phyloP scores from a whole-genome alignment of 306 rosid species.

The Clitoria ternatea region DNA sequence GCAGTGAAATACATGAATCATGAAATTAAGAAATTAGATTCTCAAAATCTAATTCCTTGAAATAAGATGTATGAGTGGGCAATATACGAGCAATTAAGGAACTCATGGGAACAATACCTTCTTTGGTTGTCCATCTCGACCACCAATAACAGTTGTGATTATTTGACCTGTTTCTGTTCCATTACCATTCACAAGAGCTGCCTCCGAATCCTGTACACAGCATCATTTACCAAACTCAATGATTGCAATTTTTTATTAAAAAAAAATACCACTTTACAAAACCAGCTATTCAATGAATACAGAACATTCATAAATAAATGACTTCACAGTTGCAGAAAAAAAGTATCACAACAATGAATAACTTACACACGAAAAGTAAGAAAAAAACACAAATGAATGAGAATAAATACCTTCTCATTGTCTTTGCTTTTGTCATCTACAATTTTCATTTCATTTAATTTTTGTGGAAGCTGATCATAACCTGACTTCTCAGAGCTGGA shows the following conservation, averaged over 20 bases:
- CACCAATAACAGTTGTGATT: constrained; percentile 68
- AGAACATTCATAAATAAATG: background rate
- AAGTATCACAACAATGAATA: background rate
- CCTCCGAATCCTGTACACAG: constrained; percentile 61
- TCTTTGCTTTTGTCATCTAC: constrained; percentile 52
- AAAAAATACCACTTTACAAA: background rate
- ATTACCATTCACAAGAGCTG: constrained; percentile 60
- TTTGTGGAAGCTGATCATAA: constrained; percentile 69
- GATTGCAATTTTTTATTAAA: background rate
- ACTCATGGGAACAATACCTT: constrained; percentile 44
- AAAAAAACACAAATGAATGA: background rate
- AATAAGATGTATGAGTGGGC: background rate
- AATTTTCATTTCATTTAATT: constrained; percentile 67
- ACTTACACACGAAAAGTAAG: background rate
- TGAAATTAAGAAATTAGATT: background rate
- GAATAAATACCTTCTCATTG: constrained; percentile 58
- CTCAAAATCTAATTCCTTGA: background rate
- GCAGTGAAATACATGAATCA: background rate
- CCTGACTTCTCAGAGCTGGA: constrained; percentile 50
- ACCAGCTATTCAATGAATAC: background rate
- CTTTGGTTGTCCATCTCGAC: constrained; percentile 77
- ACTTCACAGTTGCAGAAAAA: background rate
- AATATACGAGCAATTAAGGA: background rate
- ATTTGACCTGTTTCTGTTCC: constrained; percentile 93
- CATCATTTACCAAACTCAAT: constrained; percentile 3